Evolutionary conservation across 352 stramenopile genomes (phyloP), one percentile per base, ranked within the genome.

Genomic region (Thraustotheca clavata): DNA sequence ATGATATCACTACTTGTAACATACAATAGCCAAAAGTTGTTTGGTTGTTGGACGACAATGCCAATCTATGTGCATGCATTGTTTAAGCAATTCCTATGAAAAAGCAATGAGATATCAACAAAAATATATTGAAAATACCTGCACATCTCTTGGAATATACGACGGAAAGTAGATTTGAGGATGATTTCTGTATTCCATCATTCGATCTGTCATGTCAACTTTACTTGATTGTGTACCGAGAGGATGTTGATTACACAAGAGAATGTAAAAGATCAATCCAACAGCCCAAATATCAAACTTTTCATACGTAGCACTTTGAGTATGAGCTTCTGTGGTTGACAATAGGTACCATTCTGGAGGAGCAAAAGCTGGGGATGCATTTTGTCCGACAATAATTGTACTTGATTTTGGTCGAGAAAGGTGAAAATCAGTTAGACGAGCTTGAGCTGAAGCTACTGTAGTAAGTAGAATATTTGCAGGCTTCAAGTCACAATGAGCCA

Each of bases 261-360:
- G 29, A 22, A 50, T 48, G 57, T 54, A 65, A 32, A 36, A 65
- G 36, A 65, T 54, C 11, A 65, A 26, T 0, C 57, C 57, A 20
- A 65, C n/a, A 18, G 31, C 57, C 57, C 57, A 65, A 31, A 65
- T 20, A 32, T 65, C 57, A 22, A 49, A 50, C 57, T 65, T 65
- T 14, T 65, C 57, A 32, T 65, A 65, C 8, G 57, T 32, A 1
- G 57, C 46, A 11, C 38, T 32, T 16, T 20, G 33, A 16, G 16
- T 11, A 7, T 12, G 14, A 18, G 33, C 46, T n/a, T 65, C 57
- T 16, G 9, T 12, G 14, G 57, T 36, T 33, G 57, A 54, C 35
- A 65, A 22, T 7, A 65, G 39, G 36, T 54, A 52, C 57, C 57
- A 65, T 32, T 65, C 57, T 16, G 57, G 57, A 16, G 57, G 57